phyloP scores from a whole-genome alignment of 2,329 filamentous ascomycete genomes.

The Fusarium sp. region DNA sequence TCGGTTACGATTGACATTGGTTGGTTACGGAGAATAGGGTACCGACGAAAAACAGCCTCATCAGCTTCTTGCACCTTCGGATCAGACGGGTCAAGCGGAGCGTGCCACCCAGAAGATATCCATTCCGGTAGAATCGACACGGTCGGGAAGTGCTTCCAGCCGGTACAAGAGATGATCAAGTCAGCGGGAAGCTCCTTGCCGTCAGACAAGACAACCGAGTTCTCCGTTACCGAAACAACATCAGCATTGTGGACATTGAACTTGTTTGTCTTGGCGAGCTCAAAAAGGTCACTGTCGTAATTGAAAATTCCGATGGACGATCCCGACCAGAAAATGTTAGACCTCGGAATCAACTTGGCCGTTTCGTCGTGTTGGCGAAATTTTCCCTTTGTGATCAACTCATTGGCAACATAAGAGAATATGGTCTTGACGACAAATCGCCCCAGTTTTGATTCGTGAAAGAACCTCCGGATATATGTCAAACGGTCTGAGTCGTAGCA shows the following conservation, averaged over 20 bases:
- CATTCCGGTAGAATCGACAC: too few species aligned
- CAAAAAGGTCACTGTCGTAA: constrained; percentile 65
- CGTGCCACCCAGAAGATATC: too few species aligned
- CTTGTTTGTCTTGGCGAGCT: constrained; percentile 63
- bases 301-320: constrained; percentile 68
- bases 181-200: constrained; percentile 60
- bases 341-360: constrained; percentile 58
- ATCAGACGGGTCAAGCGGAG: too few species aligned
- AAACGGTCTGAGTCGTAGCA: constrained; percentile 13
- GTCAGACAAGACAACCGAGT: constrained; percentile 59
- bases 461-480: background rate
- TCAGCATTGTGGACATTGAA: constrained; percentile 64
- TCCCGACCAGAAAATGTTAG: constrained; percentile 62
- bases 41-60: too few species aligned
- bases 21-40: too few species aligned
- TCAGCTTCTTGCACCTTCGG: too few species aligned
- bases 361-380: constrained; percentile 59
- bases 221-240: constrained; percentile 57
- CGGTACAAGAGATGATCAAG: constrained; percentile 65
- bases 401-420: constrained; percentile 63
- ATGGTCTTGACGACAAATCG: constrained; percentile 51
- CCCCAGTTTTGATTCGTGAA: constrained; percentile 7
- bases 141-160: constrained; percentile 67
- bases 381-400: constrained; percentile 61
- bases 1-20: too few species aligned